These are phyloP conservation scores for Trametopsis cervina DNA, from an alignment of 768 basidiomycete species.

Conservation along the genomic window DNA sequence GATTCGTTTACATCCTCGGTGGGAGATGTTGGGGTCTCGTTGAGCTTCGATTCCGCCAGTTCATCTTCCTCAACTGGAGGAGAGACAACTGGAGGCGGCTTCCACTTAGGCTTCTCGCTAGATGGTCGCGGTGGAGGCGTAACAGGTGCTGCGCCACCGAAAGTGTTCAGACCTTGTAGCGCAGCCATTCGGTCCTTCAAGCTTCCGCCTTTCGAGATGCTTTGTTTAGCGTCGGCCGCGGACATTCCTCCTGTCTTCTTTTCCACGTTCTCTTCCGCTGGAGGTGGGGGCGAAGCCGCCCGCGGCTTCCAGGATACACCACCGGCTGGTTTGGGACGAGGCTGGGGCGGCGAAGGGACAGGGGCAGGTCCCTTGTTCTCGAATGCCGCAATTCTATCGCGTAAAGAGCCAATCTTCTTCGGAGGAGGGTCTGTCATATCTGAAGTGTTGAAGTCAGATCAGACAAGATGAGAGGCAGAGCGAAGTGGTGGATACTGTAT, in stretches of 20 bases:
- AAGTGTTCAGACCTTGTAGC: conserved; percentile 75
- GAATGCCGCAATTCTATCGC: conserved; percentile 86
- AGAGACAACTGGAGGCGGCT: conserved; percentile 44
- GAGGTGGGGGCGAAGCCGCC: conserved; percentile 36
- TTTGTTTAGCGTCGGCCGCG: conserved; percentile 82
- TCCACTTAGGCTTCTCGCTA: conserved; percentile 78
- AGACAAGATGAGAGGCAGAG: too few species aligned
- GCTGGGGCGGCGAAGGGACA: conserved; percentile 32
- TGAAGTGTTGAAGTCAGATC: too few species aligned
- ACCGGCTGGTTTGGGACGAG: conserved; percentile 55
- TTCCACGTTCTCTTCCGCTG: conserved; percentile 26
- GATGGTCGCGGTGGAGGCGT: conserved; percentile 54
- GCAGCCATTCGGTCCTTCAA: conserved; percentile 95
- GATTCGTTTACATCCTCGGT: conserved; percentile 7
- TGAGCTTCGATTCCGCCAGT: conserved; percentile 12
- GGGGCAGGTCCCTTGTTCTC: conserved; percentile 49
- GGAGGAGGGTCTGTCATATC: conserved; percentile 18
- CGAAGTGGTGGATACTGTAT: too few species aligned
- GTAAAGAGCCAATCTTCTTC: conserved; percentile 53
- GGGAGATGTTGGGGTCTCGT: conserved; percentile 6
- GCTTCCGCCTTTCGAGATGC: conserved; percentile 73
- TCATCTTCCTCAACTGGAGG: conserved; percentile 40
- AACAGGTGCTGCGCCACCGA: conserved; percentile 43
- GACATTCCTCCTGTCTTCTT: conserved; percentile 45
- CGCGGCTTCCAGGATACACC: conserved; percentile 70